Base-by-base conservation (phyloP, 2,329 filamentous ascomycete genomes). In the Xylariaceae sp. region DNA sequence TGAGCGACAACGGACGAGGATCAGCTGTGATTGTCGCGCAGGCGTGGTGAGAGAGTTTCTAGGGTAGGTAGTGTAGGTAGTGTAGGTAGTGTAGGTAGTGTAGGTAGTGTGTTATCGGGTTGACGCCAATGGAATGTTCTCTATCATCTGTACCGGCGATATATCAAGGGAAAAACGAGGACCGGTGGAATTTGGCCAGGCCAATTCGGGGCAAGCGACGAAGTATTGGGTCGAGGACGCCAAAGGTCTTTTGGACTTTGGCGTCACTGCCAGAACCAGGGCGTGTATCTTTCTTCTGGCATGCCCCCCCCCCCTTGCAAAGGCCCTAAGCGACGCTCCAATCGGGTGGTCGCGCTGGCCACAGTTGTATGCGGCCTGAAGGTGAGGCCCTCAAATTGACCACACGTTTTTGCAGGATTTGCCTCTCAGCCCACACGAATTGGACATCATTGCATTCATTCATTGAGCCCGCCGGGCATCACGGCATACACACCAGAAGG, bases 371-470 rank as follows among this genome's bases (percentile, higher is more conserved):
- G 59, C 58, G 59, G 56, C 58, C 63, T 60, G 54, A 57, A 61
- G 46, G 47, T 50, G 54, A 61, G 62, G 57, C 61, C 60, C 59
- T 56, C 47, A 51, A 48, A 65, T 62, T 65, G 65, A 60, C 65
- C 65, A 66, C 60, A 60, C 65, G 62, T 54, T 48, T 19, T 57
- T 45, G 30, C 61, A 55, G 59, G 44, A 51, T 59, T 57, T 30
- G 19, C 30, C 32, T 47, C 60, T 62, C 61, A 67, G 64, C 65
- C 64, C 64, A 65, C 64, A 63, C 57, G 61, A 58, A 64, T 67
- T 67, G 65, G 65, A 67, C 65, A 67, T 64, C 65, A 67, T 55
- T 67, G 65, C 65, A 67, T 64, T 54, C 44, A 40, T 44, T 30
- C 41, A 43, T 26, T 30, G 49, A 64, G 54, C 56, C 53, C 54